These are phyloP conservation scores for Gomphus bonarii DNA, from an alignment of 1,284 basidiomycete species.

Conservation along the genomic window DNA sequence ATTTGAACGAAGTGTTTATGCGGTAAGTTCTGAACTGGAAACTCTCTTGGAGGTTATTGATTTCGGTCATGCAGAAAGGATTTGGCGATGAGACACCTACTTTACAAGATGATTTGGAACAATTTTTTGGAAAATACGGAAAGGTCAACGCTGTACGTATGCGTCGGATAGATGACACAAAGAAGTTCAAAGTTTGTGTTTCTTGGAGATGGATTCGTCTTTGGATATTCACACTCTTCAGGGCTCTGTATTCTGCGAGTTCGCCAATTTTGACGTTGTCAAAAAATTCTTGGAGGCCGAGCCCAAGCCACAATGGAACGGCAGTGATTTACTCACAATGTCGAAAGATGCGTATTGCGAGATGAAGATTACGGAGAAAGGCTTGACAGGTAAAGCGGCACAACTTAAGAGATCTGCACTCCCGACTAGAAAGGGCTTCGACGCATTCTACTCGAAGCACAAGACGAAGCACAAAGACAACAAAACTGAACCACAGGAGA, in stretches of 20 bases:
- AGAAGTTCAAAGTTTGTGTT: slow-evolving; percentile 69
- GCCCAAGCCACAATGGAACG: slow-evolving; percentile 71
- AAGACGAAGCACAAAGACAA: slow-evolving; percentile 28
- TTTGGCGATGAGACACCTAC: slow-evolving; percentile 69
- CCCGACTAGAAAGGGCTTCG: slow-evolving; percentile 55
- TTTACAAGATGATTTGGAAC: slow-evolving; percentile 71
- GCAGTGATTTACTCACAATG: slow-evolving; percentile 74
- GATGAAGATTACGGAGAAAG: slow-evolving; percentile 98
- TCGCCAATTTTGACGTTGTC: slow-evolving; percentile 61
- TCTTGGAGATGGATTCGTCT: background rate
- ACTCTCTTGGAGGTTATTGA: background rate
- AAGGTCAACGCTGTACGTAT: slow-evolving; percentile 80
- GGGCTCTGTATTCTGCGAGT: slow-evolving; percentile 93
- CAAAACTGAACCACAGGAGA: slow-evolving; percentile 25
- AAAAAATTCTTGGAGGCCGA: slow-evolving; percentile 73
- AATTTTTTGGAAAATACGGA: slow-evolving; percentile 79
- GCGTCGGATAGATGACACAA: slow-evolving; percentile 61
- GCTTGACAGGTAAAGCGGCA: slow-evolving; percentile 60
- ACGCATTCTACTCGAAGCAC: slow-evolving; percentile 77
- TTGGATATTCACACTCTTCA: slow-evolving; percentile 22
- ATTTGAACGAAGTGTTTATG: slow-evolving; percentile 76
- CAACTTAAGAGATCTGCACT: slow-evolving; percentile 33
- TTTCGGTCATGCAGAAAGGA: slow-evolving; percentile 60
- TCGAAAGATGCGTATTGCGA: slow-evolving; percentile 87
- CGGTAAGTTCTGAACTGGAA: slow-evolving; percentile 39